Evolutionary conservation across 1,139 yeast species (phyloP).

Genomic region (Diutina sp.): DNA sequence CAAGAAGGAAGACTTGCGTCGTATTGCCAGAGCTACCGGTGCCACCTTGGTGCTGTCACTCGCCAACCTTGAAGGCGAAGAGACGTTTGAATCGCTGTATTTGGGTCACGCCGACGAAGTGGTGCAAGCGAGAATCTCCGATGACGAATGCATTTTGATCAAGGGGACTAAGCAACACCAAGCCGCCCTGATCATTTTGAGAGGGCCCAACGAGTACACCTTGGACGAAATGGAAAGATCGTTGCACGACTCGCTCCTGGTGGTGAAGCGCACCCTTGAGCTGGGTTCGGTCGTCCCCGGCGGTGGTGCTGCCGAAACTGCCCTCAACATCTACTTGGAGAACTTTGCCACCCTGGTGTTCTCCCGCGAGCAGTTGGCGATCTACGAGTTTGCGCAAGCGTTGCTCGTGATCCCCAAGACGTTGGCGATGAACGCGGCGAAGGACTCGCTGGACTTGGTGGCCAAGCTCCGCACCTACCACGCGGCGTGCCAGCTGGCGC

Average conservation of each 20-base stretch:
- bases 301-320: slow-evolving; percentile 98
- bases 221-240: slow-evolving; percentile 98
- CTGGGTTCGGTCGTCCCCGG: slow-evolving; percentile 95
- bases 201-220: slow-evolving; percentile 95
- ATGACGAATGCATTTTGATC: slow-evolving; percentile 92
- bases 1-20: slow-evolving; percentile 89
- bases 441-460: slow-evolving; percentile 88
- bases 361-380: slow-evolving; percentile 94
- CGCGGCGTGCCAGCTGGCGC: slow-evolving; percentile 85
- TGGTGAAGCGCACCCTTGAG: slow-evolving; percentile 92
- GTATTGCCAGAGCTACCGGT: slow-evolving; percentile 97
- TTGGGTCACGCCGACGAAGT: slow-evolving; percentile 91
- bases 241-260: slow-evolving; percentile 85
- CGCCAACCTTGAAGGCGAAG: slow-evolving; percentile 96
- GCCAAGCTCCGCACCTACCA: slow-evolving; percentile 95
- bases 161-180: slow-evolving; percentile 93
- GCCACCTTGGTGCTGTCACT: slow-evolving; percentile 80
- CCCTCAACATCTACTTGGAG: slow-evolving; percentile 87
- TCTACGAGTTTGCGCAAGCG: slow-evolving; percentile 93
- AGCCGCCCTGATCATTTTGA: slow-evolving; percentile 78
- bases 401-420: slow-evolving; percentile 91
- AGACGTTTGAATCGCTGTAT: slow-evolving; percentile 78
- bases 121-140: slow-evolving; percentile 81
- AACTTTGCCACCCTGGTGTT: slow-evolving; percentile 97
- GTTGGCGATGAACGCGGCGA: slow-evolving; percentile 93